Evolutionary conservation across 352 stramenopile species (phyloP).

Genomic region (Phytophthora pluvialis): DNA sequence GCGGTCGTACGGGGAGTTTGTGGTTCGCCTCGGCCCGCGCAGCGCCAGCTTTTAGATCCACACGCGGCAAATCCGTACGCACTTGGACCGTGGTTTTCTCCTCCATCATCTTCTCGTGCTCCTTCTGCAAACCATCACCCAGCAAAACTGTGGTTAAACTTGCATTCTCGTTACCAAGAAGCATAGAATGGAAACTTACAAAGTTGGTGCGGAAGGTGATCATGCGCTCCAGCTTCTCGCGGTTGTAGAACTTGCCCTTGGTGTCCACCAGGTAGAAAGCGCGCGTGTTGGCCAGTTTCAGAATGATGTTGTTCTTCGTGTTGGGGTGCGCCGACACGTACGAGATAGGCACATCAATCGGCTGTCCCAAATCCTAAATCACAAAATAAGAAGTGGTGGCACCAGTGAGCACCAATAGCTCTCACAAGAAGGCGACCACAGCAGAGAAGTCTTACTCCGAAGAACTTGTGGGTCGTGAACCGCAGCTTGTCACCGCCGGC

Average conservation of each 20-base stretch:
- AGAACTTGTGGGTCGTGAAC: conserved; percentile 90
- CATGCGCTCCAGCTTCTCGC: conserved; percentile 87
- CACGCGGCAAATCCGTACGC: conserved; percentile 72
- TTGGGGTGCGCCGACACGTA: conserved; percentile 82
- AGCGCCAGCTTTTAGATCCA: conserved; percentile 58
- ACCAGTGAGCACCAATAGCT: conserved; percentile 1
- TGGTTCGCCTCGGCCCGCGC: conserved; percentile 15
- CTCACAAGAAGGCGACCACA: neutral
- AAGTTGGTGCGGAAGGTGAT: conserved; percentile 87
- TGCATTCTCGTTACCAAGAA: neutral
- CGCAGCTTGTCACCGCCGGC: conserved; percentile 79
- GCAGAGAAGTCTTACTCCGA: conserved; percentile 56
- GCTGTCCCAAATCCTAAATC: conserved; percentile 59
- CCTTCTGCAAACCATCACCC: conserved; percentile 42
- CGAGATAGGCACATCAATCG: conserved; percentile 71
- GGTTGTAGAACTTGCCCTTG: conserved; percentile 86
- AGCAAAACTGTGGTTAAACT: conserved; percentile 5
- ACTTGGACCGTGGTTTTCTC: conserved; percentile 64
- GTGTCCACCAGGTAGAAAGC: conserved; percentile 86
- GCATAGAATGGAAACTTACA: conserved; percentile 42
- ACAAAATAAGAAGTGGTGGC: neutral
- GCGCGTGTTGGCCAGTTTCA: conserved; percentile 76
- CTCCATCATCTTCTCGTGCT: conserved; percentile 80
- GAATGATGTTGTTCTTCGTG: conserved; percentile 88
- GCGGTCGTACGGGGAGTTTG: conserved; percentile 24